Evolutionary conservation across 2,329 filamentous ascomycete genomes (phyloP).

Genomic region (Davidsoniella eucalypti): DNA sequence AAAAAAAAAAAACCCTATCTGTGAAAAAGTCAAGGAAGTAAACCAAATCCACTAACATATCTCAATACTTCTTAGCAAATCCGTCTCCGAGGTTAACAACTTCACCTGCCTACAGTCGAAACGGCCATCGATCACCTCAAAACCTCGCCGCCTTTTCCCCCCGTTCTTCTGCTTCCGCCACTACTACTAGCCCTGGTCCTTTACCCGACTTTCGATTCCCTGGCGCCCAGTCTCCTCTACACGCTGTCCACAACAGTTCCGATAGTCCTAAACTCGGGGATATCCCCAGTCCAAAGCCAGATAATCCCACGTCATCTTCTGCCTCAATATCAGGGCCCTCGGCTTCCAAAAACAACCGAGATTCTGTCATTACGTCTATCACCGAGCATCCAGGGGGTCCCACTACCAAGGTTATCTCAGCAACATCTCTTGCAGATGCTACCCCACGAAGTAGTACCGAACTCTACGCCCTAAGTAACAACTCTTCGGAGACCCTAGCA

Average conservation of each 20-base stretch:
- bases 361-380: constrained; percentile 1
- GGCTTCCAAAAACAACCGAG: neutral
- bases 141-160: constrained; percentile 17
- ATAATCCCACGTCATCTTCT: neutral
- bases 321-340: neutral
- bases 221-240: constrained; percentile 26
- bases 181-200: constrained; percentile 19
- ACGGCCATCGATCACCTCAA: constrained; percentile 11
- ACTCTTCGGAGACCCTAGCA: constrained; percentile 80
- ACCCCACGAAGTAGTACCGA: constrained; percentile 87
- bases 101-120: constrained; percentile 36
- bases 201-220: constrained; percentile 43
- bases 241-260: constrained; percentile 19
- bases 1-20: neutral
- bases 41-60: neutral
- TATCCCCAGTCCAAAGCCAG: constrained; percentile 21
- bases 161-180: constrained; percentile 21
- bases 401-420: constrained; percentile 55
- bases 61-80: constrained; percentile 18
- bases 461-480: constrained; percentile 88
- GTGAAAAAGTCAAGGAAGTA: too few species aligned
- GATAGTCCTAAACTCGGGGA: constrained; percentile 14
- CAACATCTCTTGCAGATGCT: constrained; percentile 32
- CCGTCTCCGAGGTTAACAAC: constrained; percentile 28
- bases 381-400: constrained; percentile 41